These are phyloP conservation scores for Microdochium paspali DNA, from an alignment of 2,329 filamentous ascomycete genomes.

Conservation along the genomic window DNA sequence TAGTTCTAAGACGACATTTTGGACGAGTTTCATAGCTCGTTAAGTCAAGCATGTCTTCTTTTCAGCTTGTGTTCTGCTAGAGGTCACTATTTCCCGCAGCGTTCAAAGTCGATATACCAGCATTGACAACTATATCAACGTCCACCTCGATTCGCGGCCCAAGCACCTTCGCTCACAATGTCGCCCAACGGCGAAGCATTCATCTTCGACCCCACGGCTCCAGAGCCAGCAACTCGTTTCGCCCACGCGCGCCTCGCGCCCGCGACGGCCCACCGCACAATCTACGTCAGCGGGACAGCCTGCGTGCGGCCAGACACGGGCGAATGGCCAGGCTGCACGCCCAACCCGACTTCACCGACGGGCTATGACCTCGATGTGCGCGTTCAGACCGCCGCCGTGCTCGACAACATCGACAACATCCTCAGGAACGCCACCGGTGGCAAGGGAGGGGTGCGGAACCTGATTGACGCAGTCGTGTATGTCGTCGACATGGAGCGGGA, in stretches of 20 bases:
- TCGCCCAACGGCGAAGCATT: conserved; percentile 22
- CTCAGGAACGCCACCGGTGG: conserved; percentile 24
- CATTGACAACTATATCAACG: too few species aligned
- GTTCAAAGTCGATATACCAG: too few species aligned
- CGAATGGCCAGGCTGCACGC: conserved; percentile 21
- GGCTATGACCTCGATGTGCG: conserved; percentile 1
- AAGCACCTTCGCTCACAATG: conserved; percentile 11
- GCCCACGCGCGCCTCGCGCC: conserved; percentile 22
- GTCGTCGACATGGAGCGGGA: conserved; percentile 29
- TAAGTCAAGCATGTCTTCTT: too few species aligned
- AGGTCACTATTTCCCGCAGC: too few species aligned
- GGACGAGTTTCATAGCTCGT: too few species aligned
- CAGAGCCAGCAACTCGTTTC: conserved; percentile 16
- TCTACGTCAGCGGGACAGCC: conserved; percentile 29
- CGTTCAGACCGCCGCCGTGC: too few species aligned
- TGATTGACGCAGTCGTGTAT: conserved; percentile 30
- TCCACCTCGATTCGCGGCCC: too few species aligned
- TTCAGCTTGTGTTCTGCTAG: too few species aligned
- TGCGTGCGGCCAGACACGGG: conserved; percentile 20
- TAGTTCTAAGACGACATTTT: too few species aligned
- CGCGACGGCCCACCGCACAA: conserved; percentile 19
- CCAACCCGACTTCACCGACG: conserved; percentile 23
- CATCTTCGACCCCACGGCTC: conserved; percentile 18
- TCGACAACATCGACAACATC: conserved; percentile 22
- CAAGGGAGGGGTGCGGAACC: conserved; percentile 23